Evolutionary conservation across 2,329 filamentous ascomycete genomes (phyloP), one percentile per base, ranked within the genome.

Genomic region (Ceratocystis variospora): DNA sequence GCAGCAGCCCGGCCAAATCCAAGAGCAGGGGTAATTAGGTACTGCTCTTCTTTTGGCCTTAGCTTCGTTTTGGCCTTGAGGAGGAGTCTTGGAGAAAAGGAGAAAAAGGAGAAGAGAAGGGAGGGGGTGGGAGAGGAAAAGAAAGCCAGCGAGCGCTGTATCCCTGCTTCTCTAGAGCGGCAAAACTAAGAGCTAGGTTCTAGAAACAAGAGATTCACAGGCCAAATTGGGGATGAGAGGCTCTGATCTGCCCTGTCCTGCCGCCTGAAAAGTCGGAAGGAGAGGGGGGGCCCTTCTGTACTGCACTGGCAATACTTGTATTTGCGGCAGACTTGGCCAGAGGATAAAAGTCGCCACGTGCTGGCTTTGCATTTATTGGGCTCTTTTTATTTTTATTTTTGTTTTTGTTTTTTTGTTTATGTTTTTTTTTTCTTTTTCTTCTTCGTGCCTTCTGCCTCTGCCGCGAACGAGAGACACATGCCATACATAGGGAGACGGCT

Each of bases 61-160:
- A 48, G 61, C 61, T 62, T 48, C 41, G 61, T 62, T 62, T 62
- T 45, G 41, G 19, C 41, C 61, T 62, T 55, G 50, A 25, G 17
- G 59, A 37, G 19, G n/a, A n/a, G n/a, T 44, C 19, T 46, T 62
- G 61, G 41, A 62, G 61, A 62, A 46, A 28, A 12, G 17, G 25
- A 31, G 22, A 31, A 57, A 57, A 22, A 17, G 25, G 28, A 57
- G 25, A 17, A 22, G 25, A 57, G 12, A 12, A 31, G 25, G 50
- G 28, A 12, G 50, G n/a, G 7, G 19, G 8, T 8, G 48, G 7
- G 48, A 25, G 19, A 25, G 19, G 28, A 53, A 53, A 53, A 50
- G 22, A 50, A 50, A 50, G 7, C 7, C 4, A 37, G 33, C 33
- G 33, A n/a, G n/a, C n/a, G n/a, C 33, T 37, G 8, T 37, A 37